Conservation (phyloP, 1,284 basidiomycete species). For the Phylloboletellus chloephorus region DNA sequence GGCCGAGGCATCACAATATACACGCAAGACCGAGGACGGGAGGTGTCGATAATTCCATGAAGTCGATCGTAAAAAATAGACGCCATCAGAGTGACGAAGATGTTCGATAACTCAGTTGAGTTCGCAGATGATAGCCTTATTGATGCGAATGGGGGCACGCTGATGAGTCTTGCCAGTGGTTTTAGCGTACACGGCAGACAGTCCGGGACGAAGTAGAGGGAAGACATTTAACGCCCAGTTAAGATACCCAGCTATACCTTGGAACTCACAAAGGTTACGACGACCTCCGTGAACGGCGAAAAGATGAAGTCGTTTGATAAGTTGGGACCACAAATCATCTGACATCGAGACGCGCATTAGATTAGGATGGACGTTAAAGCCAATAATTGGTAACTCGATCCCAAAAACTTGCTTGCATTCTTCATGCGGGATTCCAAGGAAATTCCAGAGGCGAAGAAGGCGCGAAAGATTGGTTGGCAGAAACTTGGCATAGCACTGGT, state of each 20-base stretch:
- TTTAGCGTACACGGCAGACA: constrained; percentile 34
- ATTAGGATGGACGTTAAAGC: constrained; percentile 30
- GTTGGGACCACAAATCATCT: background rate
- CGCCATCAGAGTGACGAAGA: constrained; percentile 21
- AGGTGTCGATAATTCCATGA: constrained; percentile 22
- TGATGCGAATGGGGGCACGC: constrained; percentile 28
- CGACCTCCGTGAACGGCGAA: constrained; percentile 14
- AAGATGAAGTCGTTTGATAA: constrained; percentile 15
- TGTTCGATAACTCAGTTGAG: constrained; percentile 32
- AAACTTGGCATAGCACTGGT: constrained; percentile 25
- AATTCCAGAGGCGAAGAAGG: constrained; percentile 32
- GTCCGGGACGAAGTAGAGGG: constrained; percentile 31
- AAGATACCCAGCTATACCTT: no score
- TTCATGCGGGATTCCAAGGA: constrained; percentile 30
- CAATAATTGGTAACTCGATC: constrained; percentile 25
- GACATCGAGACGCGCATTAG: constrained; percentile 25
- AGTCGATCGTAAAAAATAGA: constrained; percentile 27
- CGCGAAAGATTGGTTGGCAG: constrained; percentile 25
- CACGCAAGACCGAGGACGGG: constrained; percentile 18
- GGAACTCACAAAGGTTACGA: no score
- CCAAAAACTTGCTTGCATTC: constrained; percentile 33
- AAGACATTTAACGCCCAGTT: constrained; percentile 35
- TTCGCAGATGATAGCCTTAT: constrained; percentile 22
- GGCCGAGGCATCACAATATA: constrained; percentile 31
- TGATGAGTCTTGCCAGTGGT: no score